Percentiles rank a stretch among this genome's conserved stretches.
These are phyloP conservation scores for Kwoniella shivajii DNA, from an alignment of 1,284 basidiomycete genomes.

Conservation along the genomic window DNA sequence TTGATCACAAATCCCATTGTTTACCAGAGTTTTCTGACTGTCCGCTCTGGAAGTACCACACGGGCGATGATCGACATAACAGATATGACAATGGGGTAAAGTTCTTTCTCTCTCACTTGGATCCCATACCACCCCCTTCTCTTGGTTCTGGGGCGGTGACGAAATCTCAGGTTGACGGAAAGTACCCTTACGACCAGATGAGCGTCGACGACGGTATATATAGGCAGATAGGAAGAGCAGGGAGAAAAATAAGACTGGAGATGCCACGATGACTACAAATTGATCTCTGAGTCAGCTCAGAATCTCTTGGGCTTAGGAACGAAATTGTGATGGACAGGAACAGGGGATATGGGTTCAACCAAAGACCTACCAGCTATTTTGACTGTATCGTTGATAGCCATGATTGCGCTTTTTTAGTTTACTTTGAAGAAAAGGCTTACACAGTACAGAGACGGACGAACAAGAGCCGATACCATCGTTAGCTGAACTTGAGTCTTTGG, in stretches of 20 bases:
- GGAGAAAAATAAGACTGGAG: constrained; percentile 15
- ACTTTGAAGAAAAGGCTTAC: no score
- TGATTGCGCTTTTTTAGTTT: not conserved
- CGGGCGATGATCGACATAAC: not conserved
- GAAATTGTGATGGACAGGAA: no score
- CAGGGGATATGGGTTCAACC: not conserved
- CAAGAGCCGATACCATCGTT: no score
- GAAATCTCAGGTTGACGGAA: not conserved
- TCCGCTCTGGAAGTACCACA: not conserved
- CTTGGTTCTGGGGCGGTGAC: not conserved
- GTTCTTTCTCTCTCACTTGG: not conserved
- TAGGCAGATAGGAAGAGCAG: constrained; percentile 9
- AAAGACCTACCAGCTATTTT: constrained; percentile 18
- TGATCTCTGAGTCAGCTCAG: not conserved
- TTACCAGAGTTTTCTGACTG: not conserved
- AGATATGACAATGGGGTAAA: constrained; percentile 1
- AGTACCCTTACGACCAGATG: not conserved
- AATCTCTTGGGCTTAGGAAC: not conserved
- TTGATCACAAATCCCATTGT: not conserved
- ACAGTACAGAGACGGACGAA: no score
- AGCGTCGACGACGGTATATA: constrained; percentile 5
- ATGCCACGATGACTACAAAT: constrained; percentile 16
- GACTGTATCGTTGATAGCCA: constrained; percentile 10
- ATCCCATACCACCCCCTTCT: not conserved
- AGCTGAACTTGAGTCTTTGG: no score